Conservation (phyloP, 208 protist species). For the Phytomonas francai region DNA sequence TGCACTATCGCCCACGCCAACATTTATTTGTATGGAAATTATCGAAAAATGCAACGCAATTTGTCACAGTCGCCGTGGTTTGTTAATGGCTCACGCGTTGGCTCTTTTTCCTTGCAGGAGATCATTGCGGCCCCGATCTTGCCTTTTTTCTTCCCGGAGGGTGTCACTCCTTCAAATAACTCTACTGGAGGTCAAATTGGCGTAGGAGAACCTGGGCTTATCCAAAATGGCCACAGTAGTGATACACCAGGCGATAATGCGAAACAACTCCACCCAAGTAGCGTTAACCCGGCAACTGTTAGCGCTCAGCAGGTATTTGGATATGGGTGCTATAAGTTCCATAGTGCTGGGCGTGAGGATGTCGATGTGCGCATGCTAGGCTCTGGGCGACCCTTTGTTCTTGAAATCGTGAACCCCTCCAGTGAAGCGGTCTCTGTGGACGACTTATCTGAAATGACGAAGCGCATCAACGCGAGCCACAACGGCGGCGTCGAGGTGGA, state of each 20-base stretch:
- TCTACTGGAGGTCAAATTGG: not conserved
- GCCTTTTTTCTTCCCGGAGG: constrained; percentile 74
- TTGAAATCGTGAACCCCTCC: constrained; percentile 77
- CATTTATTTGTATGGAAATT: constrained; percentile 80
- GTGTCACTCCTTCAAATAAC: constrained; percentile 23
- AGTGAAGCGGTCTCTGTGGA: constrained; percentile 36
- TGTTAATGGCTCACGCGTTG: constrained; percentile 55
- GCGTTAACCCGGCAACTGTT: constrained; percentile 16
- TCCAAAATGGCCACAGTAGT: not conserved
- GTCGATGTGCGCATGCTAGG: constrained; percentile 94
- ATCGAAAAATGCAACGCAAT: constrained; percentile 77
- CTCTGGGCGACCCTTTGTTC: constrained; percentile 88
- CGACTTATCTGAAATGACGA: constrained; percentile 37
- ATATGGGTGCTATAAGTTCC: constrained; percentile 85
- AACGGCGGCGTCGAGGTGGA: constrained; percentile 61
- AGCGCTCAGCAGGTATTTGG: constrained; percentile 51
- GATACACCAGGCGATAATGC: not conserved
- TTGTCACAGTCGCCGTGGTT: constrained; percentile 89
- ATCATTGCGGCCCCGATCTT: constrained; percentile 73
- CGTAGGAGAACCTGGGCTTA: not conserved
- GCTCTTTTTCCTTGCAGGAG: constrained; percentile 78
- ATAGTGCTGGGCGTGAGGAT: constrained; percentile 92
- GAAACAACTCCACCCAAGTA: not conserved
- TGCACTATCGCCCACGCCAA: constrained; percentile 53
- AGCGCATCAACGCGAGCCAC: constrained; percentile 47